Percentiles rank a stretch among this genome's conserved stretches.
Conservation (phyloP, 768 basidiomycete genomes). For the Mycena galopus region DNA sequence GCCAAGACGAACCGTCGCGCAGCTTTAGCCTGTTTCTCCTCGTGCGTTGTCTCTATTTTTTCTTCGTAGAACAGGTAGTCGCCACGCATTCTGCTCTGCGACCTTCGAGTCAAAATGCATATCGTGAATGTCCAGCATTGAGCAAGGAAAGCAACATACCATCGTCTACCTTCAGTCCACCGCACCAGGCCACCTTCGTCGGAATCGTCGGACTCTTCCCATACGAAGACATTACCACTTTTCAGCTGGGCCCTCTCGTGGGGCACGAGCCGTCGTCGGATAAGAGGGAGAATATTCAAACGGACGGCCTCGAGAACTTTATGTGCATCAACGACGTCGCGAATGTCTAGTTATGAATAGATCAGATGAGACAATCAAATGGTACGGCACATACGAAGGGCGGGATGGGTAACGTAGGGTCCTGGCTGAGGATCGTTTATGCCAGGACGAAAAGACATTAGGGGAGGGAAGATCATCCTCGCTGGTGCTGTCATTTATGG, state of each 20-base stretch:
- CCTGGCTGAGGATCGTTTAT: conserved; percentile 38
- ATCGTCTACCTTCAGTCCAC: conserved; percentile 88
- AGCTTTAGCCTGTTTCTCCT: conserved; percentile 84
- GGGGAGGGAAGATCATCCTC: conserved; percentile 32
- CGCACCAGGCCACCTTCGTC: conserved; percentile 77
- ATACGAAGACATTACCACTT: conserved; percentile 86
- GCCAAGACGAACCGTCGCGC: conserved; percentile 71
- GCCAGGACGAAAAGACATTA: conserved; percentile 39
- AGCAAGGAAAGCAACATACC: conserved; percentile 54
- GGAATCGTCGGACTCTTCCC: conserved; percentile 82
- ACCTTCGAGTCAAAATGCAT: conserved; percentile 60
- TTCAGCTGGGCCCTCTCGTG: conserved; percentile 76
- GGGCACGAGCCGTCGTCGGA: conserved; percentile 76
- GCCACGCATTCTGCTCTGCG: conserved; percentile 87
- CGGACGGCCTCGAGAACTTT: conserved; percentile 83
- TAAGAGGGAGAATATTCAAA: conserved; percentile 75
- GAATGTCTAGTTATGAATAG: conserved; percentile 64
- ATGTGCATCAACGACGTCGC: conserved; percentile 86
- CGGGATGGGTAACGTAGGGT: conserved; percentile 60
- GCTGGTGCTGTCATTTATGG: conserved; percentile 20
- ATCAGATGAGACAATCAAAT: not conserved
- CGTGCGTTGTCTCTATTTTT: conserved; percentile 84
- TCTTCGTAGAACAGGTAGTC: conserved; percentile 90
- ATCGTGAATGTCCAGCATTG: not conserved
- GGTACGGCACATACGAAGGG: conserved; percentile 56